These are phyloP conservation scores for Suillus hirtellus DNA, from an alignment of 768 basidiomycete species.

Conservation along the genomic window DNA sequence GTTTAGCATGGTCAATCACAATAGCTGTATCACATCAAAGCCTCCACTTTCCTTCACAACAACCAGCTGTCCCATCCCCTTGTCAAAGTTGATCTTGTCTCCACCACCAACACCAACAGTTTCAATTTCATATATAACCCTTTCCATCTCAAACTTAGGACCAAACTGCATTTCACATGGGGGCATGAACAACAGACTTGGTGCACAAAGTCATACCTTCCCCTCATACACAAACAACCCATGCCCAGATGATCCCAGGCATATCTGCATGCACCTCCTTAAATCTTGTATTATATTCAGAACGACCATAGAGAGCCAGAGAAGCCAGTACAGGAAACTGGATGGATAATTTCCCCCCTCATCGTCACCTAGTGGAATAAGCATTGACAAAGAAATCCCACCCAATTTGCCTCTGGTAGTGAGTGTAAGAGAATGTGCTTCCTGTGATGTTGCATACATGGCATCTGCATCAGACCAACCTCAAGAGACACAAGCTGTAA, in stretches of 20 bases:
- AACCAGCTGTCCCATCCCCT: conserved; percentile 33
- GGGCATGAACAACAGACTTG: conserved; percentile 21
- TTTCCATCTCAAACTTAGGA: conserved; percentile 27
- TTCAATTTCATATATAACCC: conserved; percentile 18
- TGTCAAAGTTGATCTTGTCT: conserved; percentile 33
- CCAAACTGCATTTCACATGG: conserved; percentile 33
- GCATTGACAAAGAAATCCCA: conserved; percentile 25
- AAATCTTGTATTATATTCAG: neutral
- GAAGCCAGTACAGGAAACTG: conserved; percentile 24
- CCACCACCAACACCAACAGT: conserved; percentile 2
- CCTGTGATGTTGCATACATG: neutral
- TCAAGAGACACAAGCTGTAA: conserved; percentile 24
- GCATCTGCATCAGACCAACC: too few relatives aligned
- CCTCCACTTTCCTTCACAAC: conserved; percentile 25
- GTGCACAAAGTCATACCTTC: conserved; percentile 24
- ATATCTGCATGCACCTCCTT: conserved; percentile 19
- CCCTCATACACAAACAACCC: conserved; percentile 26
- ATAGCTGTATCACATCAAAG: conserved; percentile 28
- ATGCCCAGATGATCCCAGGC: conserved; percentile 28
- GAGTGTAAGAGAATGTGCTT: conserved; percentile 19
- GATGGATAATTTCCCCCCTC: neutral
- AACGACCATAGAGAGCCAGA: conserved; percentile 15
- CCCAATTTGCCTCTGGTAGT: conserved; percentile 17
- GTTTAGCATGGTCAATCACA: neutral
- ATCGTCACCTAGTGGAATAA: conserved; percentile 15